Conservation (phyloP, 1,139 yeast genomes). For the Yamadazyma membranifaciens region DNA sequence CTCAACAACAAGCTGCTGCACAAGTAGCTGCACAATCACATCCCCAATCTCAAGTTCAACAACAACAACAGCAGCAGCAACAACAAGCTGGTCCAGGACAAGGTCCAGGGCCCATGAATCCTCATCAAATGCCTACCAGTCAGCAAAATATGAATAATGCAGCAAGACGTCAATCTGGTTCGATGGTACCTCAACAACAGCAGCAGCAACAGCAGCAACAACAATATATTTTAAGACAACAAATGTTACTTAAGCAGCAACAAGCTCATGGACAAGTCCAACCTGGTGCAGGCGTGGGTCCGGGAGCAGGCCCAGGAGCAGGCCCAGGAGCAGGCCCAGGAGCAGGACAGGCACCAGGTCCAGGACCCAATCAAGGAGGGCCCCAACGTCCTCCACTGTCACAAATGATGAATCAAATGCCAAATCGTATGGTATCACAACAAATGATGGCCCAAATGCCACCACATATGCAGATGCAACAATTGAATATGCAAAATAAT, state of each 20-base stretch:
- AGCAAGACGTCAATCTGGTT: constrained; percentile 4
- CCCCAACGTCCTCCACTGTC: constrained; percentile 6
- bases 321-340: constrained; percentile 8
- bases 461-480: constrained; percentile 5
- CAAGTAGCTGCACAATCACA: constrained; percentile 11
- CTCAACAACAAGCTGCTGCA: constrained; percentile 9
- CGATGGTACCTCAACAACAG: constrained; percentile 10
- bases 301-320: constrained; percentile 6
- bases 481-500: constrained; percentile 1
- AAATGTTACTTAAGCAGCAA: constrained; percentile 15
- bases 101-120: constrained; percentile 1
- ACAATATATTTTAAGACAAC: constrained; percentile 9
- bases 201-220: constrained; percentile 14
- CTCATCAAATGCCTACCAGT: neutral
- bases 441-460: constrained; percentile 7
- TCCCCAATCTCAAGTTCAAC: constrained; percentile 9
- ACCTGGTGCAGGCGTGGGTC: constrained; percentile 6
- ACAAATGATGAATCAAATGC: constrained; percentile 5
- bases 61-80: constrained; percentile 22
- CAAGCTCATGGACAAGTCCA: constrained; percentile 12
- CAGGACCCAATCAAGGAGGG: neutral
- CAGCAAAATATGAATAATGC: neutral
- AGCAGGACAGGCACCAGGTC: constrained; percentile 5
- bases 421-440: constrained; percentile 7
- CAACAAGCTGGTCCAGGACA: constrained; percentile 19